Conservation (phyloP, 371 early-diverging fungal genomes). For the Blakeslea trispora region DNA sequence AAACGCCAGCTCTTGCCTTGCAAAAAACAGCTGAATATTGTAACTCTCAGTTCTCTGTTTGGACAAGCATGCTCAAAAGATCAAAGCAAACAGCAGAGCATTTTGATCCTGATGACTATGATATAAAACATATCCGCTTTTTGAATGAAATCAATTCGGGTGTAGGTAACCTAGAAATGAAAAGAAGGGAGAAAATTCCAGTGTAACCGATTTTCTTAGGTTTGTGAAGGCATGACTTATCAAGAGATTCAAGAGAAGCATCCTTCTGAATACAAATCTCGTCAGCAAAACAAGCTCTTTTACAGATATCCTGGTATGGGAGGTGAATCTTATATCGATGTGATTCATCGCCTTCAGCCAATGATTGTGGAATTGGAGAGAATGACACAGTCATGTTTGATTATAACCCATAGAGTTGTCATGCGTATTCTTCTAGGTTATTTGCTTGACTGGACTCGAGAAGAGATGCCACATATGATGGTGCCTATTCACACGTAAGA, state of each 20-base stretch:
- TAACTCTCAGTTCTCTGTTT: conserved; percentile 58
- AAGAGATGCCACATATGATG: conserved; percentile 69
- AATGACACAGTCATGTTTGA: conserved; percentile 72
- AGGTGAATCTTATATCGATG: conserved; percentile 83
- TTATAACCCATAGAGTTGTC: conserved; percentile 77
- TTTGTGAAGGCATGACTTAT: conserved; percentile 59
- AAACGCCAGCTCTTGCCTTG: conserved; percentile 19
- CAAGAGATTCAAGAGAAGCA: conserved; percentile 66
- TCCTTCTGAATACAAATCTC: conserved; percentile 70
- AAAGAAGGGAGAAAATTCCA: no score
- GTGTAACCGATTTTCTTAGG: conserved; percentile 18
- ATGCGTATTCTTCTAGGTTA: conserved; percentile 83
- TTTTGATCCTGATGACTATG: conserved; percentile 72
- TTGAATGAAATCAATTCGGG: conserved; percentile 88
- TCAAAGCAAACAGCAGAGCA: conserved; percentile 70
- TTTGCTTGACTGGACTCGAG: conserved; percentile 68
- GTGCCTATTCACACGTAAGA: conserved; percentile 56
- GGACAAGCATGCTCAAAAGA: conserved; percentile 78
- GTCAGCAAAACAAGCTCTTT: conserved; percentile 71
- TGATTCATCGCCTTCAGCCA: conserved; percentile 81
- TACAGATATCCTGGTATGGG: conserved; percentile 88
- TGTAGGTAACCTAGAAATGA: conserved; percentile 32
- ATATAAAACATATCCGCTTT: conserved; percentile 68
- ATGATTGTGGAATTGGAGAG: conserved; percentile 86
- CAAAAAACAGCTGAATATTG: conserved; percentile 31